Evolutionary conservation across 306 rosid genomes (phyloP).

Genomic region (Pyrus communis): DNA sequence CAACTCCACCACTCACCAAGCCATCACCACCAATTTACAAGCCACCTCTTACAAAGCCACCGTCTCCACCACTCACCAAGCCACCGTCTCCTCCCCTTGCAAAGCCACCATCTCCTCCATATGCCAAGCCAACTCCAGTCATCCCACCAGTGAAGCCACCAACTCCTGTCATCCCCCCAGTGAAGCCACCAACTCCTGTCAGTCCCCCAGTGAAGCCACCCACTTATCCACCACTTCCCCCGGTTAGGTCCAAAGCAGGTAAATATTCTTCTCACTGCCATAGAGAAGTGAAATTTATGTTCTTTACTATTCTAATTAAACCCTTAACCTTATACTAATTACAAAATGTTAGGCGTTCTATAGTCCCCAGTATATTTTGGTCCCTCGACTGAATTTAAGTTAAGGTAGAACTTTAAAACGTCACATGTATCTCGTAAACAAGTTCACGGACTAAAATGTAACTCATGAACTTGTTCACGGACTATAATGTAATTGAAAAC

Average conservation of each 20-base stretch:
- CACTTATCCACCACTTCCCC: slow-evolving; percentile 31
- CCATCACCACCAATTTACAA: not conserved
- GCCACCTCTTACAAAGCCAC: too few relatives aligned
- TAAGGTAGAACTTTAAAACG: too few relatives aligned
- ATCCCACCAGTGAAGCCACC: not conserved
- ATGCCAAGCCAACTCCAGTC: not conserved
- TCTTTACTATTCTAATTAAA: not conserved
- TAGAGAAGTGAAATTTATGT: not conserved
- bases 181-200: not conserved
- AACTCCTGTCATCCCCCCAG: too few relatives aligned
- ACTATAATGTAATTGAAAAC: too few relatives aligned
- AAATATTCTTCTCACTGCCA: not conserved
- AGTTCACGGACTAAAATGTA: too few relatives aligned
- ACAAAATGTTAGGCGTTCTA: not conserved
- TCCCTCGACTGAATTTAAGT: too few relatives aligned
- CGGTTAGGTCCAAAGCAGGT: slow-evolving; percentile 52
- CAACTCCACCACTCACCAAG: not conserved
- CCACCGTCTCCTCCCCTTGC: not conserved
- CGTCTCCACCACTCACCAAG: too few relatives aligned
- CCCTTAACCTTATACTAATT: not conserved
- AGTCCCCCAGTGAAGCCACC: slow-evolving; percentile 11
- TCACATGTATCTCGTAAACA: too few relatives aligned
- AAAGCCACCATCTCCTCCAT: too few relatives aligned
- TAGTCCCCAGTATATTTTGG: too few relatives aligned
- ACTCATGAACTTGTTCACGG: too few relatives aligned